Evolutionary conservation across 495 filamentous ascomycete genomes (phyloP), one percentile per base, ranked within the genome.

Genomic region (Pyrenopolyporus hunteri): DNA sequence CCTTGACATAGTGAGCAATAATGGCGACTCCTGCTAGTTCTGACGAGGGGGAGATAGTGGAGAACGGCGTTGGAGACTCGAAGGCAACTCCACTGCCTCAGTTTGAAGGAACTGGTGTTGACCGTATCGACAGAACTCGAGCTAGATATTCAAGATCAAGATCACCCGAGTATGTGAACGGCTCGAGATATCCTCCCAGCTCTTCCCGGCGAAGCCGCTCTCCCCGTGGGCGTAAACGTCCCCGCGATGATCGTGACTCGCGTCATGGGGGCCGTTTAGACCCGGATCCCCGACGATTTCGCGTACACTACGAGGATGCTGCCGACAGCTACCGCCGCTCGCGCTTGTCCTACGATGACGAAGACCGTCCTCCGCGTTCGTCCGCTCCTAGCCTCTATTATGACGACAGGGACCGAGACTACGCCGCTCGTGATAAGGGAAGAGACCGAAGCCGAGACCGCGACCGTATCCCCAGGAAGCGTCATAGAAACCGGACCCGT

Each of bases 21-120:
- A 77, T 78, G 76, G 69, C 73, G 69, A 78, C 79, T 71, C 80
- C 82, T 70, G 74, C 75, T 63, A 84, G 81, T 73, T 83, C 83
- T 70, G 84, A 86, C 78, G 89, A 96, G 79, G 92, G 92, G 76
- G 92, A 96, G 84, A 92, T 96, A 75, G 77, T 89, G 78, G 91
- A 89, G 78, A 84, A 85, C 67, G 67, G 69, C 76, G 82, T 78
- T 76, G 85, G 85, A 80, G 85, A 68, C 66, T 75, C 68, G 71
- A 79, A 77, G 82, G 80, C 81, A 82, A 76, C 76, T 80, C 68
- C 77, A 78, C 77, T 80, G 79, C 76, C 76, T 78, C 75, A 76
- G 59, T 62, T 68, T 76, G 71, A 78, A 60, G 63, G 73, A 81
- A 77, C 74, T 77, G 80, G 78, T 80, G 83, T 86, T 87, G 84